Evolutionary conservation across 2,329 filamentous ascomycete species (phyloP).

Genomic region (Neodidymelliopsis sp.): DNA sequence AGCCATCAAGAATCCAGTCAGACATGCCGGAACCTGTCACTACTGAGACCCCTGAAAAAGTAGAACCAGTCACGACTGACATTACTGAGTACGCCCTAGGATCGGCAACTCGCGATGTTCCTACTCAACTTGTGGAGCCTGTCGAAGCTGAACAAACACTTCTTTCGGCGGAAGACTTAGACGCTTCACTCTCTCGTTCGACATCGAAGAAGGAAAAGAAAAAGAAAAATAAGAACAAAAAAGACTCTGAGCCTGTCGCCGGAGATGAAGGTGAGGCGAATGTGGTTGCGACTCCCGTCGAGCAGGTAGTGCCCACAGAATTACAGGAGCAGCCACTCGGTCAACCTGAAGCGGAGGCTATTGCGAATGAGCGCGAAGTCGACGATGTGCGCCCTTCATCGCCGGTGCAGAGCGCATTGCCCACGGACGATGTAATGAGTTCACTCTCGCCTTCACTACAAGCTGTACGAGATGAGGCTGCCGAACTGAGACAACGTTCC

Average conservation of each 20-base stretch:
- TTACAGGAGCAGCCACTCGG: constrained; percentile 1
- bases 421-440: background rate
- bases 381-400: constrained; percentile 11
- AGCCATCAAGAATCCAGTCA: background rate
- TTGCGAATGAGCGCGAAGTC: background rate
- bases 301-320: constrained; percentile 3
- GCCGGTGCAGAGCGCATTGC: background rate
- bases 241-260: constrained; percentile 14
- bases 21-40: background rate
- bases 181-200: constrained; percentile 22
- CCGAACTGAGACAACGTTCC: constrained; percentile 36
- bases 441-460: constrained; percentile 36
- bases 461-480: constrained; percentile 35
- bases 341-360: background rate
- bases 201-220: constrained; percentile 39
- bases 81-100: no score
- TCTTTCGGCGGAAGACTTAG: constrained; percentile 1
- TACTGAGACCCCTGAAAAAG: background rate
- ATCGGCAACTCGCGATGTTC: background rate
- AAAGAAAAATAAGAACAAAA: constrained; percentile 34
- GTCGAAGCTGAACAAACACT: background rate
- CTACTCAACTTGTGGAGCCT: background rate
- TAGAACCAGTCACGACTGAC: background rate
- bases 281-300: constrained; percentile 3
- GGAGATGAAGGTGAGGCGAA: constrained; percentile 7